Base-by-base conservation (phyloP, 2,329 filamentous ascomycete species). In the Erysiphe pisi region DNA sequence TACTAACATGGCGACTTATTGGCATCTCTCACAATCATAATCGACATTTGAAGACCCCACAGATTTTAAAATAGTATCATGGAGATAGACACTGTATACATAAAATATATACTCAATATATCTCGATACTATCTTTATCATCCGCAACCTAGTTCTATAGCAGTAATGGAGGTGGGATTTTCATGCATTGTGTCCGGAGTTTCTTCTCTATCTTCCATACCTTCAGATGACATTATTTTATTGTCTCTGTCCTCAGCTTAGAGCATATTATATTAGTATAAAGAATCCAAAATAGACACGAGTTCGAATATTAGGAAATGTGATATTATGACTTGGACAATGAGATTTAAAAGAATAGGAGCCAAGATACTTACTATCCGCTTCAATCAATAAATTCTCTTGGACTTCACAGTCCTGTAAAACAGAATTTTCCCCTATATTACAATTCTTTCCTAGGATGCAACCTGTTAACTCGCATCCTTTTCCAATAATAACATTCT, bases 321-420 rank as follows among this genome's bases (percentile, higher is more conserved):
- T 25, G 20, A 22, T 8, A 58, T n/a, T 22, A 25, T 22, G 20
- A 16, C n/a, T 58, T 58, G 4, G 52, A 58, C 9, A 45, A 14
- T 45, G 52, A 58, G 12, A 25, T 8, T 22, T 58, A 25, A n/a
- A n/a, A n/a, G 52, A 58, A n/a, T 65, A 76, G 74, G 52, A 22
- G 52, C 52, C n/a, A 6, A 22, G 52, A n/a, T 11, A 86, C 88
- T 85, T 84, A 90, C 89, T 90, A 82, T 84, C 91, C n/a, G 92
- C 88, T 81, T 96, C 94, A 70, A 94, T 90, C 0, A 97, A 87
- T 12, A 94, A 86, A 81, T 94, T 94, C 83, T 97, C 93, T 82
- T 97, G 93, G 7, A 98, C 90, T 83, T 98, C 93, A 80, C 94
- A 97, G 78, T 97, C 92, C 76, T 90, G 93, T 79, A 98, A 83